Conservation (phyloP, 306 rosid genomes). For the Cicer cuneatum region DNA sequence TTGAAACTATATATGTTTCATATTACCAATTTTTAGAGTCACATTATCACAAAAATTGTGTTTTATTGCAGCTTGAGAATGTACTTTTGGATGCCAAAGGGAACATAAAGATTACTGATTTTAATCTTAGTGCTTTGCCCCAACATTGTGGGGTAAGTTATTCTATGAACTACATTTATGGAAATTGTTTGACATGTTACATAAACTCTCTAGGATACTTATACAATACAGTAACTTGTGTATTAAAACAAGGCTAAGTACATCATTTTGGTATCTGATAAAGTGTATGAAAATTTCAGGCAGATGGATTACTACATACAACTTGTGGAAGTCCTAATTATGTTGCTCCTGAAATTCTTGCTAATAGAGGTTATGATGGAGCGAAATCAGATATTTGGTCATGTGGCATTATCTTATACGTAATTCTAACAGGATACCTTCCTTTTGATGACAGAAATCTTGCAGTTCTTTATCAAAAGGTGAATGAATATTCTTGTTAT, state of each 20-base stretch:
- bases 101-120: constrained; percentile 80
- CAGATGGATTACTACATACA: constrained; percentile 87
- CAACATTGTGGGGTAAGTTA: constrained; percentile 71
- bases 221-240: too few species aligned
- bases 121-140: constrained; percentile 91
- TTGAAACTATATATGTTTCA: background rate
- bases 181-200: background rate
- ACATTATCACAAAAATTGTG: constrained; percentile 5
- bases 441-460: constrained; percentile 95
- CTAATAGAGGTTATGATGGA: constrained; percentile 88
- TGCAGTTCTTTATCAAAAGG: constrained; percentile 90
- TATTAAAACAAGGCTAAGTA: background rate
- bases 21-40: background rate
- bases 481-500: constrained; percentile 26
- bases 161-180: background rate
- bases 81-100: constrained; percentile 76
- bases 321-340: constrained; percentile 98
- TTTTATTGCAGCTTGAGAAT: constrained; percentile 76
- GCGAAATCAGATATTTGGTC: constrained; percentile 92
- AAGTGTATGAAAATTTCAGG: constrained; percentile 54
- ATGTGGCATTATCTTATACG: constrained; percentile 90
- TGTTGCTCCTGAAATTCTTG: constrained; percentile 95
- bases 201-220: background rate
- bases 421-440: constrained; percentile 78
- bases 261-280: background rate